Percentiles rank a stretch among this genome's conserved stretches.
Conservation (phyloP, 176 grass and related monocot genomes). For the Poa pratensis region DNA sequence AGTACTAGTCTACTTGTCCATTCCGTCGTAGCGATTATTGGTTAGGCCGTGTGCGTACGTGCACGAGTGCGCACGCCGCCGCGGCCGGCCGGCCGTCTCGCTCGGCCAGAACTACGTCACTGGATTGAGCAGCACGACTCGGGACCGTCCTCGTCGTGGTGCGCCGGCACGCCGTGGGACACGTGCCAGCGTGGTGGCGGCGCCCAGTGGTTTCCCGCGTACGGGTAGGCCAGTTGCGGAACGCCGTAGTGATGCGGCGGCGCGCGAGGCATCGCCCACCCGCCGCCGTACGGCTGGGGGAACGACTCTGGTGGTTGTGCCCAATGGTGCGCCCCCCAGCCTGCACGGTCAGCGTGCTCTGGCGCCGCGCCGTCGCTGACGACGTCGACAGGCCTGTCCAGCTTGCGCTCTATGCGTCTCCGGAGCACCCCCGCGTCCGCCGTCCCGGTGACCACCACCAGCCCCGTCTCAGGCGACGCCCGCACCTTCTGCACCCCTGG, state of each 20-base stretch:
- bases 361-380: neutral
- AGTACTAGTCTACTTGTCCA: neutral
- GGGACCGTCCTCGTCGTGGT: neutral
- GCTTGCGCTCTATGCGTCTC: neutral
- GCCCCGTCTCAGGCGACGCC: conserved; percentile 6
- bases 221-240: neutral
- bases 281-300: neutral
- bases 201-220: neutral
- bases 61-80: neutral
- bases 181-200: neutral
- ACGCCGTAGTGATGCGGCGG: neutral
- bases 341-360: neutral
- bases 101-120: conserved; percentile 6
- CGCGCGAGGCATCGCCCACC: neutral
- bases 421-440: conserved; percentile 5
- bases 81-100: neutral
- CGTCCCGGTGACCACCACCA: conserved; percentile 18
- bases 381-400: neutral
- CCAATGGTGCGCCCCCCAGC: neutral
- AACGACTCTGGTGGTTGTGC: neutral
- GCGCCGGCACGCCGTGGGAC: neutral
- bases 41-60: neutral
- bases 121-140: conserved; percentile 36
- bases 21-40: neutral
- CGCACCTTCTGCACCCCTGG: conserved; percentile 31